A percentile compares a stretch with the other conserved stretches of the same genome.
phyloP scores from a whole-genome alignment of 305 asterid genomes.

The Fraxinus greggii region DNA sequence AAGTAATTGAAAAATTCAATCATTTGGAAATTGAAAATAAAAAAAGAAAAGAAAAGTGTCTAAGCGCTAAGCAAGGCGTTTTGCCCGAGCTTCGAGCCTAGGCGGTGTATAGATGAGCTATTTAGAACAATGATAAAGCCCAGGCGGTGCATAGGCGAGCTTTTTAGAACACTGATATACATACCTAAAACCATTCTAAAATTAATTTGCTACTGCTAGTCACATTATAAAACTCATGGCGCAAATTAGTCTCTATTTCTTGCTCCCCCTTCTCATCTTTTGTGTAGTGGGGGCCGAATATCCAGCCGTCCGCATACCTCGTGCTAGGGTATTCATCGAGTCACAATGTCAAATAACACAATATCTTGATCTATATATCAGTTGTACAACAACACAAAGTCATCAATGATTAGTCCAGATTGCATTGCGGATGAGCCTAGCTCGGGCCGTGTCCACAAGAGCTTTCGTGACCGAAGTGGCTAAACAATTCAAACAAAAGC shows the following conservation, averaged over 20 bases:
- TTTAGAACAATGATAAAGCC: too few species aligned
- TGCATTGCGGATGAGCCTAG: constrained; percentile 46
- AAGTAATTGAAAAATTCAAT: too few species aligned
- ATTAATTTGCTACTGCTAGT: neutral
- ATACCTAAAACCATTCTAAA: neutral
- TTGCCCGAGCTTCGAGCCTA: too few species aligned
- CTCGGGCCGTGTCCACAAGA: constrained; percentile 40
- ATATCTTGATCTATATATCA: constrained; percentile 40
- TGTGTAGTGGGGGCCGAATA: constrained; percentile 11
- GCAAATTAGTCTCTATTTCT: constrained; percentile 18
- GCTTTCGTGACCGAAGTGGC: constrained; percentile 39
- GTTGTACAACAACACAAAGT: constrained; percentile 31
- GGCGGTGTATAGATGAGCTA: too few species aligned
- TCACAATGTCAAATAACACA: constrained; percentile 37
- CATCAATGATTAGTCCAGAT: constrained; percentile 44
- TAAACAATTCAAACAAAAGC: constrained; percentile 32
- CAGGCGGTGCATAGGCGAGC: too few species aligned
- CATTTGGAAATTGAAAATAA: too few species aligned
- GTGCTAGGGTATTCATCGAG: constrained; percentile 37
- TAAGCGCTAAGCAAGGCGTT: too few species aligned
- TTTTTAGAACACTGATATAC: too few species aligned
- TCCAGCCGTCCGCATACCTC: neutral
- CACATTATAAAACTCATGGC: constrained; percentile 28
- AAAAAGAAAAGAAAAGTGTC: too few species aligned
- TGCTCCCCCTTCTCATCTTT: constrained; percentile 17